Conservation (phyloP, 306 rosid species). For the Cicer arietinum region DNA sequence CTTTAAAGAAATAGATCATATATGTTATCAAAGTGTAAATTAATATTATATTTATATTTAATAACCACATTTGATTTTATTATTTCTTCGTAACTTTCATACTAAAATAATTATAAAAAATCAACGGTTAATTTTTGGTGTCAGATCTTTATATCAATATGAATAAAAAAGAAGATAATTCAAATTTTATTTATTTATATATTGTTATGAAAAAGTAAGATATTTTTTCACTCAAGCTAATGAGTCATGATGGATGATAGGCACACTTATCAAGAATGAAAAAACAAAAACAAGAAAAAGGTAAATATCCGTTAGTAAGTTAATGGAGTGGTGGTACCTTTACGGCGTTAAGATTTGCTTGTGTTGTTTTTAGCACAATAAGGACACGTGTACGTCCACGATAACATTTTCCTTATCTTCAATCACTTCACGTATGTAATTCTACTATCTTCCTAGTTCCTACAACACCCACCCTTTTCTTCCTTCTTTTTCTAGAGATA, state of each 20-base stretch:
- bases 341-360: neutral
- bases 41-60: no score
- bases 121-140: no score
- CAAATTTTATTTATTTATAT: no score
- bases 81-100: no score
- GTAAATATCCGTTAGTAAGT: slow-evolving; percentile 2
- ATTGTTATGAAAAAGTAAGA: no score
- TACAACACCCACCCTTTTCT: slow-evolving; percentile 4
- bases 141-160: no score
- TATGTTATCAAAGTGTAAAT: no score
- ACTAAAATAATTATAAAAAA: no score
- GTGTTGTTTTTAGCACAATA: slow-evolving; percentile 4
- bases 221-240: no score
- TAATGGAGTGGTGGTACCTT: slow-evolving; percentile 6
- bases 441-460: neutral
- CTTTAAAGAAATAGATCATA: no score
- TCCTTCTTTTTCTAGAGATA: neutral
- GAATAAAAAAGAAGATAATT: no score
- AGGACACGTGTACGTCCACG: slow-evolving; percentile 13
- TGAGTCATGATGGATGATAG: neutral
- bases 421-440: neutral
- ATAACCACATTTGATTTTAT: no score
- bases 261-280: slow-evolving; percentile 1
- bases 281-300: neutral
- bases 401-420: neutral